Evolutionary conservation across 306 rosid species (phyloP).

Genomic region (Elaeagnus macrophylla): DNA sequence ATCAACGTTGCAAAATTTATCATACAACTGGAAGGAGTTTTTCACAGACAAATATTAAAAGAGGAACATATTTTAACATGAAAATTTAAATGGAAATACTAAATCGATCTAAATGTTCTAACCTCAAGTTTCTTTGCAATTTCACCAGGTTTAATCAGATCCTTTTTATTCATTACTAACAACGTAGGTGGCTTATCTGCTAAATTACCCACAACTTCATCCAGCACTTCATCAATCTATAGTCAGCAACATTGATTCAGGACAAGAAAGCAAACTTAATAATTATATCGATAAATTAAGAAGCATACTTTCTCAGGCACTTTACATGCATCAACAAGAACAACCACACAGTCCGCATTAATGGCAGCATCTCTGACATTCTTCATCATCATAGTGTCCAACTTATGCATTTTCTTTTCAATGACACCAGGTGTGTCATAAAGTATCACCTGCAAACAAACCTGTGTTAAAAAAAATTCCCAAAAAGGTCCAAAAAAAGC

Average conservation of each 20-base stretch:
- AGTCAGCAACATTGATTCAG: slow-evolving; percentile 20
- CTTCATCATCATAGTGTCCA: slow-evolving; percentile 97
- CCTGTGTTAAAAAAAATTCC: not conserved
- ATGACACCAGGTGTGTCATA: slow-evolving; percentile 95
- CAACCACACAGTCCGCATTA: slow-evolving; percentile 83
- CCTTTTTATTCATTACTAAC: slow-evolving; percentile 86
- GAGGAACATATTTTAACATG: slow-evolving; percentile 4
- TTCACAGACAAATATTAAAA: slow-evolving; percentile 1
- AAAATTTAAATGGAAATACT: slow-evolving; percentile 14
- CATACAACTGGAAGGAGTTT: slow-evolving; percentile 72
- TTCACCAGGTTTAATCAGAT: slow-evolving; percentile 93
- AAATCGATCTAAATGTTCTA: slow-evolving; percentile 29
- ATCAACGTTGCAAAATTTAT: slow-evolving; percentile 70
- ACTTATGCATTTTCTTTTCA: slow-evolving; percentile 82
- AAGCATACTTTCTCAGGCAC: slow-evolving; percentile 79
- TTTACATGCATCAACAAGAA: slow-evolving; percentile 98
- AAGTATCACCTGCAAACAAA: slow-evolving; percentile 67
- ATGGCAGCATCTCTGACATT: slow-evolving; percentile 81
- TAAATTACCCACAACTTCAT: slow-evolving; percentile 59
- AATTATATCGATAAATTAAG: slow-evolving; percentile 18
- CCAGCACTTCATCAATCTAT: slow-evolving; percentile 87
- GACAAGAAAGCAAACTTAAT: slow-evolving; percentile 6
- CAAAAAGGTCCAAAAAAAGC: not conserved
- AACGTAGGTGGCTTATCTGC: slow-evolving; percentile 58
- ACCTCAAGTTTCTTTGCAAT: slow-evolving; percentile 95